phyloP scores from a whole-genome alignment of 495 filamentous ascomycete genomes.

The Bombardia bombarda region DNA sequence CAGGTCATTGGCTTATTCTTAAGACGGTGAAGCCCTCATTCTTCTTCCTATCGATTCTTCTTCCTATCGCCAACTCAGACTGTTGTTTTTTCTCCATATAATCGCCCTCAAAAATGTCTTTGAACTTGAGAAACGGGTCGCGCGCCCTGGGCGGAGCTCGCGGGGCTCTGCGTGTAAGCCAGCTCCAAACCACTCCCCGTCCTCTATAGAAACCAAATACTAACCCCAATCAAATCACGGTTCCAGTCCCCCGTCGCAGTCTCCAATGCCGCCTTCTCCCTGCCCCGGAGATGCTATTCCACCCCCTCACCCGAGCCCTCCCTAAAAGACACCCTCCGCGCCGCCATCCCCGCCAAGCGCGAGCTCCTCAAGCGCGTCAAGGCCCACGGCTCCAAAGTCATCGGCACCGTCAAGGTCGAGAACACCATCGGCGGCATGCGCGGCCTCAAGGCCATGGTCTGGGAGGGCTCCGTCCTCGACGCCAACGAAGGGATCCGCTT shows the following conservation, averaged over 20 bases:
- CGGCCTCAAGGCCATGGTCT: conserved; percentile 94
- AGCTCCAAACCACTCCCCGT: too few relatives aligned
- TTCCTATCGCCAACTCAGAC: too few relatives aligned
- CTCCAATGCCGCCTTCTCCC: conserved; percentile 14
- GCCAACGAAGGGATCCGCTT: conserved; percentile 96
- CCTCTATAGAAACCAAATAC: too few relatives aligned
- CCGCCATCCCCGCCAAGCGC: conserved; percentile 82
- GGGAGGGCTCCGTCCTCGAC: conserved; percentile 97
- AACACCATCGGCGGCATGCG: conserved; percentile 95
- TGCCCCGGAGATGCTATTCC: conserved; percentile 54
- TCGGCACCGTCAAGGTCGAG: conserved; percentile 91
- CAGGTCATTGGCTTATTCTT: too few relatives aligned
- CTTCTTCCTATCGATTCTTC: too few relatives aligned
- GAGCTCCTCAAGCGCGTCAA: conserved; percentile 90
- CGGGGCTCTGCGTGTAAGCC: conserved; percentile 43
- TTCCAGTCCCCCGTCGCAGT: too few relatives aligned
- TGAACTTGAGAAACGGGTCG: conserved; percentile 19
- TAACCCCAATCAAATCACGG: background rate
- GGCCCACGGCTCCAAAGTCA: conserved; percentile 67
- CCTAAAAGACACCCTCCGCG: conserved; percentile 75
- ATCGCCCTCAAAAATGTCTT: conserved; percentile 20
- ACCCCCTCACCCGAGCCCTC: conserved; percentile 72
- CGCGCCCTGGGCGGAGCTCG: conserved; percentile 34
- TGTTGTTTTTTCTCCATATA: too few relatives aligned
- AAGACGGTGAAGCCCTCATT: too few relatives aligned